Evolutionary conservation across 176 grass and related monocot genomes (phyloP).

Genomic region (Paspalum vaginatum): DNA sequence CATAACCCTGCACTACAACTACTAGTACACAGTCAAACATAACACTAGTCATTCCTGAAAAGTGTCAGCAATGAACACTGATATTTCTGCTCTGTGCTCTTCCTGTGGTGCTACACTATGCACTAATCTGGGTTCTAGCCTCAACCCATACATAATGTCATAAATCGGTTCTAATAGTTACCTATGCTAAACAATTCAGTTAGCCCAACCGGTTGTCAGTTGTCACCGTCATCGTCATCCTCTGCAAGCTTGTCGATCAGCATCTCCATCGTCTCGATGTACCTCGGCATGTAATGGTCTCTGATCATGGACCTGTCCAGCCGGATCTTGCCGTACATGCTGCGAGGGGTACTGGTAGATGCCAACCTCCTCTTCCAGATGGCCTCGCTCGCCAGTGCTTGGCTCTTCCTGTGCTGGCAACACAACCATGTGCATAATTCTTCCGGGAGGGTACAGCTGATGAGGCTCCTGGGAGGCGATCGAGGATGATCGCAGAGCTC

Average conservation of each 20-base stretch:
- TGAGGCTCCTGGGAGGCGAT: neutral
- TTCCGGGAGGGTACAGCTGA: slow-evolving; percentile 78
- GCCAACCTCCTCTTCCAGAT: slow-evolving; percentile 23
- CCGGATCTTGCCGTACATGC: slow-evolving; percentile 64
- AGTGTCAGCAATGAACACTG: neutral
- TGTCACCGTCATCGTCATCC: neutral
- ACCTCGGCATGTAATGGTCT: slow-evolving; percentile 82
- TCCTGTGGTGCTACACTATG: neutral
- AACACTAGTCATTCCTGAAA: neutral
- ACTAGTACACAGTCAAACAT: neutral
- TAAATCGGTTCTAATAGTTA: neutral
- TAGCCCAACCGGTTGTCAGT: neutral
- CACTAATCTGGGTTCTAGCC: neutral
- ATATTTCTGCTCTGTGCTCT: neutral
- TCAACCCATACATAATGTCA: neutral
- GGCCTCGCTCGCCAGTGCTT: neutral
- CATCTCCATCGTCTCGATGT: slow-evolving; percentile 68
- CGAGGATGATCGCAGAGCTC: neutral
- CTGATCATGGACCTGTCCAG: slow-evolving; percentile 54
- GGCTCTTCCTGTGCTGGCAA: slow-evolving; percentile 30
- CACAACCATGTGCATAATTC: slow-evolving; percentile 82
- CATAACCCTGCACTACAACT: neutral
- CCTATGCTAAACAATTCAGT: neutral
- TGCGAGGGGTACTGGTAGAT: slow-evolving; percentile 69
- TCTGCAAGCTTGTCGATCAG: slow-evolving; percentile 58